A percentile compares a stretch with the other conserved stretches of the same genome.
These are phyloP conservation scores for Chrysophaeum taylorii DNA, from an alignment of 352 stramenopile species.

Conservation along the genomic window DNA sequence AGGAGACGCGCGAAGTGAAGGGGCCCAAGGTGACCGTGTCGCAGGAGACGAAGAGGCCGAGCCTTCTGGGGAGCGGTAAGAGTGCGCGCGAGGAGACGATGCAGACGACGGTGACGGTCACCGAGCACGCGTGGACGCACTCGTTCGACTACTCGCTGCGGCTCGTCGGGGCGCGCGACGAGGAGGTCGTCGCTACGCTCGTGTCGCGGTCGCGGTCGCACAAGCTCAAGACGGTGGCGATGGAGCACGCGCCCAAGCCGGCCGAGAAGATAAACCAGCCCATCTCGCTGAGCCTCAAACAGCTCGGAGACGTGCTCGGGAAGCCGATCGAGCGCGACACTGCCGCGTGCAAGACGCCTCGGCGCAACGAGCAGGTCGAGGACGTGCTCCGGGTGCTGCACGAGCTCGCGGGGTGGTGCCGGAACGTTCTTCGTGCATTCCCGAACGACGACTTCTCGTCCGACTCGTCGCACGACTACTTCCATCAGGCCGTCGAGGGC, in stretches of 20 bases:
- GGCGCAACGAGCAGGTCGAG: slow-evolving; percentile 15
- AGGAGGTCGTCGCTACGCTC: slow-evolving; percentile 24
- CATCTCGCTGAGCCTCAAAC: background rate
- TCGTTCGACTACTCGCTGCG: slow-evolving; percentile 23
- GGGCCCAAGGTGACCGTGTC: background rate
- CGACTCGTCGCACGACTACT: background rate
- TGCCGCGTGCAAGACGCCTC: slow-evolving; percentile 24
- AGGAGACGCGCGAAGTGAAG: background rate
- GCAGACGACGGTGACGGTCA: background rate
- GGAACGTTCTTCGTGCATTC: background rate
- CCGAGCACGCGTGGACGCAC: slow-evolving; percentile 25
- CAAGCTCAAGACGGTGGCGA: background rate
- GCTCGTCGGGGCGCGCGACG: slow-evolving; percentile 29
- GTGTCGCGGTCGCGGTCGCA: slow-evolving; percentile 26
- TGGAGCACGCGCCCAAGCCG: background rate
- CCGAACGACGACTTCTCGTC: background rate
- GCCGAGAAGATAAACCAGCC: background rate
- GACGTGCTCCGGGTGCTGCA: slow-evolving; percentile 30
- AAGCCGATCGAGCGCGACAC: slow-evolving; percentile 40
- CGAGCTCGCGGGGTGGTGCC: slow-evolving; percentile 27
- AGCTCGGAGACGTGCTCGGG: slow-evolving; percentile 18
- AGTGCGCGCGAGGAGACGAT: background rate
- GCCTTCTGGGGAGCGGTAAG: background rate
- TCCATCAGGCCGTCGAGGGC: background rate
- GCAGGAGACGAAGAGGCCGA: background rate